Percentiles rank a stretch among this genome's conserved stretches.
Conservation (phyloP, 768 basidiomycete species). For the Exidia glandulosa region DNA sequence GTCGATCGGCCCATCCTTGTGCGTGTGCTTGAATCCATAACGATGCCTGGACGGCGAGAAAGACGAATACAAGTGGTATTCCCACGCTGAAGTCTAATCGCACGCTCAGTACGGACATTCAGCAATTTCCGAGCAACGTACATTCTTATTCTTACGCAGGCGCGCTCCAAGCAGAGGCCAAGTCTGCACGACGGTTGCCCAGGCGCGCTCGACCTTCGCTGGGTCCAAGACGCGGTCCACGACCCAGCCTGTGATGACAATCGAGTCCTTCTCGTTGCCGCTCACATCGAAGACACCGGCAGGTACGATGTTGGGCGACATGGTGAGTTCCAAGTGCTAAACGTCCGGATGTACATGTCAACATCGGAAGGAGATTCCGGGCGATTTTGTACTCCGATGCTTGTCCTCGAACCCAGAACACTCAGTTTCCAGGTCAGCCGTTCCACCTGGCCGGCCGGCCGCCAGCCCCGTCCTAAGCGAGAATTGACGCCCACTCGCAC, state of each 20-base stretch:
- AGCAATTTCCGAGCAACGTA: neutral
- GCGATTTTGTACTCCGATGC: too few relatives aligned
- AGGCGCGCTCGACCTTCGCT: constrained; percentile 3
- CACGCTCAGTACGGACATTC: too few relatives aligned
- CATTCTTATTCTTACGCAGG: constrained; percentile 1
- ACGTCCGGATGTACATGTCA: too few relatives aligned
- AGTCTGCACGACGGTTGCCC: neutral
- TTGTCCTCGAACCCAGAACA: too few relatives aligned
- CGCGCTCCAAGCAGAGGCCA: constrained; percentile 7
- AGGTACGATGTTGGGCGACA: neutral
- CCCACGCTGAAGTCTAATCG: constrained; percentile 5
- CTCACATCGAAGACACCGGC: constrained; percentile 5
- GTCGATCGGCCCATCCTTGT: neutral
- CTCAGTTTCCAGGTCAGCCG: too few relatives aligned
- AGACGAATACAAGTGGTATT: constrained; percentile 1
- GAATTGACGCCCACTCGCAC: too few relatives aligned
- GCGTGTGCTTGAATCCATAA: constrained; percentile 2
- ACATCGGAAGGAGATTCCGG: too few relatives aligned
- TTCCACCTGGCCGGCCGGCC: too few relatives aligned
- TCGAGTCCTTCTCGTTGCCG: constrained; percentile 7
- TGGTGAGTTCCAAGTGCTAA: neutral
- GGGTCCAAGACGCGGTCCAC: constrained; percentile 3
- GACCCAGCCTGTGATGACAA: constrained; percentile 6
- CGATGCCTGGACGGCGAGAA: neutral
- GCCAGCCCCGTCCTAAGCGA: too few relatives aligned